Evolutionary conservation across 768 basidiomycete species (phyloP).

Genomic region (Trametes elegans): DNA sequence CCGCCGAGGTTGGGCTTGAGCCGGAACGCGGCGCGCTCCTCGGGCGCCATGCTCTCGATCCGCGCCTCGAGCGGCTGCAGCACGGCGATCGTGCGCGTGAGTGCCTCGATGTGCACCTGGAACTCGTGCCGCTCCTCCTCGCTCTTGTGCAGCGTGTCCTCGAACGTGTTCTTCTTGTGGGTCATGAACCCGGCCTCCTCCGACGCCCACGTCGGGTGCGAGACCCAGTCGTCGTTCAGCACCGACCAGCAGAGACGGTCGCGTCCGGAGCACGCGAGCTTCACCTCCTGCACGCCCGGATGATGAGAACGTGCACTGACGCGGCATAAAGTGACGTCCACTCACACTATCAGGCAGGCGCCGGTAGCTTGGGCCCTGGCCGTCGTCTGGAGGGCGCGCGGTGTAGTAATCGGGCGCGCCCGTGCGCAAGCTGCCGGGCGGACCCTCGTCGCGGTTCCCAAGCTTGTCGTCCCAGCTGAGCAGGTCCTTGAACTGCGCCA

Average conservation of each 20-base stretch:
- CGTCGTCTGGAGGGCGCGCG: slow-evolving; percentile 78
- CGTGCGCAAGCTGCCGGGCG: slow-evolving; percentile 75
- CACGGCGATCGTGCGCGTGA: slow-evolving; percentile 85
- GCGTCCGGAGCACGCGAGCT: slow-evolving; percentile 89
- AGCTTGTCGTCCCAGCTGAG: slow-evolving; percentile 74
- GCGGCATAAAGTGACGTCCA: slow-evolving; percentile 18
- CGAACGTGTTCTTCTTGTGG: slow-evolving; percentile 95
- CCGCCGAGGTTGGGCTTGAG: slow-evolving; percentile 90
- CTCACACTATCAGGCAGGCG: slow-evolving; percentile 84
- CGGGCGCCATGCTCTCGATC: slow-evolving; percentile 84
- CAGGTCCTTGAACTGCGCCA: slow-evolving; percentile 82
- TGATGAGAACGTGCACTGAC: neutral
- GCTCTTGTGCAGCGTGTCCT: slow-evolving; percentile 93
- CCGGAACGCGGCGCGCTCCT: slow-evolving; percentile 80
- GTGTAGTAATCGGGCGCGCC: slow-evolving; percentile 74
- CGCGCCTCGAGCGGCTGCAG: slow-evolving; percentile 85
- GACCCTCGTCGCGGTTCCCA: slow-evolving; percentile 62
- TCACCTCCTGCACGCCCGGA: slow-evolving; percentile 62
- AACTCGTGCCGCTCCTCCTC: slow-evolving; percentile 99
- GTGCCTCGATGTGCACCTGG: slow-evolving; percentile 91
- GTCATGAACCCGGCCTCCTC: slow-evolving; percentile 93
- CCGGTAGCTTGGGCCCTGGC: slow-evolving; percentile 92
- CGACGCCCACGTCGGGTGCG: slow-evolving; percentile 97
- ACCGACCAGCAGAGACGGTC: slow-evolving; percentile 95
- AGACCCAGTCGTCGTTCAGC: slow-evolving; percentile 97